Percentiles rank a stretch among this genome's conserved stretches.
Evolutionary conservation across 305 asterid species (phyloP).

Genomic region (Fraxinus albicans): DNA sequence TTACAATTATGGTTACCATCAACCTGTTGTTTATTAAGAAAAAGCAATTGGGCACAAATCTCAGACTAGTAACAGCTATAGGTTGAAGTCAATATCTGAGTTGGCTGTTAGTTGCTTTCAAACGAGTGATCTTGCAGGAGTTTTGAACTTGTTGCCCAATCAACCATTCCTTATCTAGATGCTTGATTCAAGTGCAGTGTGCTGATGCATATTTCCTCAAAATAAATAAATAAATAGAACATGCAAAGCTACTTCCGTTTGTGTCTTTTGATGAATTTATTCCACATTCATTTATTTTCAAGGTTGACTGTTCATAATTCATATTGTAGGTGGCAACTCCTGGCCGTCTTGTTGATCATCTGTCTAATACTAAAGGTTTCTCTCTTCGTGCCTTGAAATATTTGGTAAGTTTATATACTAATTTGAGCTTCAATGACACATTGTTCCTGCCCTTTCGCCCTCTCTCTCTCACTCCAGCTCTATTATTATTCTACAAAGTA

Average conservation of each 20-base stretch:
- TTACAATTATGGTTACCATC: background rate
- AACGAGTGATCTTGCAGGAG: background rate
- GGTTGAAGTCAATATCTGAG: background rate
- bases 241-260: background rate
- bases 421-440: constrained; percentile 16
- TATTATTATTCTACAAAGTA: background rate
- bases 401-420: constrained; percentile 56
- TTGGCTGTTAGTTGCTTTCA: background rate
- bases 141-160: background rate
- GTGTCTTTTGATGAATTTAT: background rate
- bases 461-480: background rate
- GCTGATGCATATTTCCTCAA: background rate
- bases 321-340: constrained; percentile 86
- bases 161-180: background rate
- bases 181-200: background rate
- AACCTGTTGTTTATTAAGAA: background rate
- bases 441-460: background rate
- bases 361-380: constrained; percentile 88
- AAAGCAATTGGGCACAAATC: background rate
- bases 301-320: background rate
- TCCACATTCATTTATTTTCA: background rate
- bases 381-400: constrained; percentile 65
- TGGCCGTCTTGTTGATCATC: constrained; percentile 93
- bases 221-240: background rate
- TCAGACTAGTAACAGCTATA: background rate